A percentile compares a stretch with the other conserved stretches of the same genome.
phyloP scores from a whole-genome alignment of 202 grass and related monocot genomes.

The Panicum hallii region DNA sequence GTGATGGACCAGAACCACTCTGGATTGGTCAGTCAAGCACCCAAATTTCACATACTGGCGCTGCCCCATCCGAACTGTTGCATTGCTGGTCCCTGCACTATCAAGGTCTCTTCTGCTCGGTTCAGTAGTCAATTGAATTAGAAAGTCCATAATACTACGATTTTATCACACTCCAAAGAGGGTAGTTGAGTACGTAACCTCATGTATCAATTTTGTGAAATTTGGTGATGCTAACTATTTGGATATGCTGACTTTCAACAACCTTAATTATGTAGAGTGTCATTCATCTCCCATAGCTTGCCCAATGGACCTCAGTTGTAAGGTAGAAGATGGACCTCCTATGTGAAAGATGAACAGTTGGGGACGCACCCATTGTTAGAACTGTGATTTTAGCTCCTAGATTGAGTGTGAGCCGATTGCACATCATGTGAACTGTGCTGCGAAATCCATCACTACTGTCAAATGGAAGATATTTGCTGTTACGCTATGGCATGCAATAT shows the following conservation, averaged over 20 bases:
- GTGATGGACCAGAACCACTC: conserved; percentile 59
- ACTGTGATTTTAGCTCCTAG: too few species aligned
- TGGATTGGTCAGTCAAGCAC: conserved; percentile 35
- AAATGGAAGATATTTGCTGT: too few species aligned
- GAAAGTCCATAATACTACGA: too few species aligned
- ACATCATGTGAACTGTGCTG: too few species aligned
- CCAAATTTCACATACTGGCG: background rate
- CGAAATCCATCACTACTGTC: too few species aligned
- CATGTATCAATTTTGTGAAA: background rate
- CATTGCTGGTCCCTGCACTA: background rate
- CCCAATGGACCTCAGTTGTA: too few species aligned
- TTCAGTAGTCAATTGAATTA: background rate
- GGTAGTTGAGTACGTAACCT: background rate
- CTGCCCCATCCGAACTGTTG: background rate
- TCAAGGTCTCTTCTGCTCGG: too few species aligned
- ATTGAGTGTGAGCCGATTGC: too few species aligned
- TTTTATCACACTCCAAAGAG: background rate
- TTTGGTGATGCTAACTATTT: background rate
- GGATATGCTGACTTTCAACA: background rate
- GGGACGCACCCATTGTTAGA: too few species aligned
- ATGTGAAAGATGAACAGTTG: too few species aligned
- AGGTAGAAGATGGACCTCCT: too few species aligned
- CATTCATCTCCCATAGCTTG: background rate
- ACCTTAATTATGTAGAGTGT: background rate
- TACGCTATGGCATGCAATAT: too few species aligned